Conservation (phyloP, 352 stramenopile genomes). For the Plasmopara halstedii region DNA sequence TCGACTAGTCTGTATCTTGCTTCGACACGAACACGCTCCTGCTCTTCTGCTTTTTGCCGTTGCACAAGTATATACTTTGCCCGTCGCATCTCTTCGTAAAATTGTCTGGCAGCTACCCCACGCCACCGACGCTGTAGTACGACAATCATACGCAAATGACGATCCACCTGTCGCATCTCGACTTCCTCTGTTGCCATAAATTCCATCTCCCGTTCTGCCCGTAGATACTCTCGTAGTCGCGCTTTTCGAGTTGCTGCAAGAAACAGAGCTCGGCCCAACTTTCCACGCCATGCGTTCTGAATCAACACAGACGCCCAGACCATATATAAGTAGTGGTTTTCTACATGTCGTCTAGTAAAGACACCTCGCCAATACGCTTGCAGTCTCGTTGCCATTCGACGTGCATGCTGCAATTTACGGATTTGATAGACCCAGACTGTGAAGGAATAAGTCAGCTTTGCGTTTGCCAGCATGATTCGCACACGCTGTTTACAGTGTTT, state of each 20-base stretch:
- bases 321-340: constrained; percentile 53
- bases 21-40: constrained; percentile 53
- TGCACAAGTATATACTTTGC: constrained; percentile 50
- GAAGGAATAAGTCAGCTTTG: constrained; percentile 39
- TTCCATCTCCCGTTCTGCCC: constrained; percentile 56
- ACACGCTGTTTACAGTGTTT: constrained; percentile 35
- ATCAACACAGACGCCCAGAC: constrained; percentile 66
- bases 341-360: constrained; percentile 26
- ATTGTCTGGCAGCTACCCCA: constrained; percentile 50
- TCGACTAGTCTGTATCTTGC: constrained; percentile 44
- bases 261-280: constrained; percentile 45
- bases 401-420: constrained; percentile 20
- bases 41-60: constrained; percentile 56
- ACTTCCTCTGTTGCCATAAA: constrained; percentile 41
- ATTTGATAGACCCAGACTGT: constrained; percentile 42
- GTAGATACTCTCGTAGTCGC: constrained; percentile 59
- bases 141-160: constrained; percentile 47
- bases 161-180: constrained; percentile 34
- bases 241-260: constrained; percentile 42
- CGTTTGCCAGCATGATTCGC: constrained; percentile 41
- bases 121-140: constrained; percentile 66
- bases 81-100: constrained; percentile 54
- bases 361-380: constrained; percentile 67
- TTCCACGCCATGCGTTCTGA: constrained; percentile 59
- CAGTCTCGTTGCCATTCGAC: constrained; percentile 28